Evolutionary conservation across 2,329 filamentous ascomycete genomes (phyloP).

Genomic region (Phialocephala sp.): DNA sequence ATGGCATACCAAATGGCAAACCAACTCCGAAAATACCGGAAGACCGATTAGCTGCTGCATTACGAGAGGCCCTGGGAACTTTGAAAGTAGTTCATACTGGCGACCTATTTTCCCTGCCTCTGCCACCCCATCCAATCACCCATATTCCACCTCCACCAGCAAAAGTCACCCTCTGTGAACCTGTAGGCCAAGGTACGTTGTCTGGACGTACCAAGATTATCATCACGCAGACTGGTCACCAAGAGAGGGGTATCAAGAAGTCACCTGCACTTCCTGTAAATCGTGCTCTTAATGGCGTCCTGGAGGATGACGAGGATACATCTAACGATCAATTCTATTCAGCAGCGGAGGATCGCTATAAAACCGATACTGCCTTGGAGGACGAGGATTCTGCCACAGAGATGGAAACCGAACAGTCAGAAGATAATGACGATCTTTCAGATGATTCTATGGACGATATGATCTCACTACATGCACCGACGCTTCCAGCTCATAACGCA

Average conservation of each 20-base stretch:
- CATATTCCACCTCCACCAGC: conserved; percentile 84
- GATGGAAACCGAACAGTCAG: conserved; percentile 67
- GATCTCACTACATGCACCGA: conserved; percentile 85
- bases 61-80: conserved; percentile 75
- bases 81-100: conserved; percentile 82
- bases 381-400: conserved; percentile 63
- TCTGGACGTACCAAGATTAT: conserved; percentile 82
- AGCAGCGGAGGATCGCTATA: conserved; percentile 79
- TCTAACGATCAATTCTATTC: conserved; percentile 93
- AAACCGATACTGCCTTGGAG: conserved; percentile 58
- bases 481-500: conserved; percentile 76
- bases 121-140: conserved; percentile 85
- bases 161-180: conserved; percentile 91
- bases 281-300: conserved; percentile 62
- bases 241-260: conserved; percentile 57
- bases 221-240: conserved; percentile 68
- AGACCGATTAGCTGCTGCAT: conserved; percentile 65
- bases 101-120: conserved; percentile 77
- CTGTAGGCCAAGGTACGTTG: conserved; percentile 86
- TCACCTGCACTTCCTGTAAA: conserved; percentile 53
- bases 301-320: conserved; percentile 76
- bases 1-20: conserved; percentile 47
- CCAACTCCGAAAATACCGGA: conserved; percentile 49
- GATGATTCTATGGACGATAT: conserved; percentile 93
- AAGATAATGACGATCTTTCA: conserved; percentile 78